Evolutionary conservation across 78 protist genomes (phyloP).

Genomic region (Planoprotostelium fungivorum): DNA sequence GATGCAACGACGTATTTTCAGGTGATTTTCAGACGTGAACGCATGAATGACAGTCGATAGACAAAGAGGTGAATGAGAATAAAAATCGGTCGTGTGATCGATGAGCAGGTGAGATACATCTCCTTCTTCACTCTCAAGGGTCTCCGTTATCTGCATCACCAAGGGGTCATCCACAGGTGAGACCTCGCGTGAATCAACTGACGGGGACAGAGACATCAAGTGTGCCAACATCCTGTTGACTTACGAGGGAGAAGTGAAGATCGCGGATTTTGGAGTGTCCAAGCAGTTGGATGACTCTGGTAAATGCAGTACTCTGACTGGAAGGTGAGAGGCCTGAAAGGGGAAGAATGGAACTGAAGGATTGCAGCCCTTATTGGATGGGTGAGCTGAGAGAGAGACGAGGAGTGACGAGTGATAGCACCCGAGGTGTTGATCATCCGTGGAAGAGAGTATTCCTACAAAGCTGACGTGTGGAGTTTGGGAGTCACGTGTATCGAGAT

Average conservation of each 20-base stretch:
- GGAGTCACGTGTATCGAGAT: constrained; percentile 83
- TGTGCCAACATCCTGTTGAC: constrained; percentile 69
- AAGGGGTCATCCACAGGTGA: constrained; percentile 72
- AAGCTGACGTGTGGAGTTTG: constrained; percentile 85
- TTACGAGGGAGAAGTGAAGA: constrained; percentile 33
- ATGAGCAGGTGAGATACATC: constrained; percentile 41
- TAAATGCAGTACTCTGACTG: neutral
- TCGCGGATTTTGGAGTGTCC: constrained; percentile 68
- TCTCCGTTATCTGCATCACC: constrained; percentile 62
- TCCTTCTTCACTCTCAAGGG: constrained; percentile 37
- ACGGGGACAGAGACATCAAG: constrained; percentile 85
- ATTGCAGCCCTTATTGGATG: constrained; percentile 4
- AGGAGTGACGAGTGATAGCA: too few relatives aligned
- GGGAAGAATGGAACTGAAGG: constrained; percentile 76
- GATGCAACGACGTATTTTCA: constrained; percentile 13
- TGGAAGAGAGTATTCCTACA: neutral
- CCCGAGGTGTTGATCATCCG: constrained; percentile 12
- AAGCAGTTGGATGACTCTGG: constrained; percentile 12
- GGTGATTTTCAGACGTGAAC: neutral
- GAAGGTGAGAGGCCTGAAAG: constrained; percentile 53
- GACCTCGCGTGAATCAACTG: too few relatives aligned
- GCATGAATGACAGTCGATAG: neutral
- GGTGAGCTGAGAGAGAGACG: constrained; percentile 72
- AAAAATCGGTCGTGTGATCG: too few relatives aligned
- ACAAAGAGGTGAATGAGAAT: too few relatives aligned